Percentiles rank a stretch among this genome's conserved stretches.
Conservation (phyloP, 1,284 basidiomycete species). For the Ustilago crameri region DNA sequence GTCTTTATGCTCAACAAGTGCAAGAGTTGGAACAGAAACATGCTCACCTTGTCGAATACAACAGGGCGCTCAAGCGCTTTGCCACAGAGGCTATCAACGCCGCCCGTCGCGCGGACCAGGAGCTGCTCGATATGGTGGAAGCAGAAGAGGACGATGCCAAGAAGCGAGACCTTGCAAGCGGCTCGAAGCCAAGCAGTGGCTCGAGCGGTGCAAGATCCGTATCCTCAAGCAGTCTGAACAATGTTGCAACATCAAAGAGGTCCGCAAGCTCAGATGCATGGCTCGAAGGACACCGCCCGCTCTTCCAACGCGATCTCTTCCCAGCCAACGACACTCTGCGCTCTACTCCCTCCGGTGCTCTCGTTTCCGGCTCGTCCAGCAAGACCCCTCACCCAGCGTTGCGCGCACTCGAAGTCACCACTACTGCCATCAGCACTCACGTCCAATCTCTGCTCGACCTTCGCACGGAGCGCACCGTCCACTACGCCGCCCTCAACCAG, state of each 20-base stretch:
- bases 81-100: conserved; percentile 54
- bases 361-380: conserved; percentile 25
- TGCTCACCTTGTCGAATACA: conserved; percentile 44
- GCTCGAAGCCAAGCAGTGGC: conserved; percentile 10
- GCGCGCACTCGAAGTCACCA: conserved; percentile 30
- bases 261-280: conserved; percentile 22
- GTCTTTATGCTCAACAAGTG: conserved; percentile 40
- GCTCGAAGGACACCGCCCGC: conserved; percentile 35
- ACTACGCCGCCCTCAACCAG: conserved; percentile 17
- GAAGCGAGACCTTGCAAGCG: conserved; percentile 13
- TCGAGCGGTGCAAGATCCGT: conserved; percentile 17
- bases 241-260: conserved; percentile 6
- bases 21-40: conserved; percentile 53
- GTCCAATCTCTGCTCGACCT: conserved; percentile 39
- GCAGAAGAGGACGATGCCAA: conserved; percentile 38
- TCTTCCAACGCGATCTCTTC: conserved; percentile 53
- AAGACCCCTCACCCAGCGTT: conserved; percentile 33
- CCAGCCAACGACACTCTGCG: conserved; percentile 39
- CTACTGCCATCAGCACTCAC: conserved; percentile 29
- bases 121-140: conserved; percentile 41
- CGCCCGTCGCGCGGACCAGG: conserved; percentile 34
- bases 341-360: conserved; percentile 20
- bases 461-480: conserved; percentile 28
- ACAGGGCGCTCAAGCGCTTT: conserved; percentile 47
- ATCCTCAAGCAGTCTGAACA: conserved; percentile 16